phyloP scores from a whole-genome alignment of 257 asterid genomes.

The Sherardia arvensis region DNA sequence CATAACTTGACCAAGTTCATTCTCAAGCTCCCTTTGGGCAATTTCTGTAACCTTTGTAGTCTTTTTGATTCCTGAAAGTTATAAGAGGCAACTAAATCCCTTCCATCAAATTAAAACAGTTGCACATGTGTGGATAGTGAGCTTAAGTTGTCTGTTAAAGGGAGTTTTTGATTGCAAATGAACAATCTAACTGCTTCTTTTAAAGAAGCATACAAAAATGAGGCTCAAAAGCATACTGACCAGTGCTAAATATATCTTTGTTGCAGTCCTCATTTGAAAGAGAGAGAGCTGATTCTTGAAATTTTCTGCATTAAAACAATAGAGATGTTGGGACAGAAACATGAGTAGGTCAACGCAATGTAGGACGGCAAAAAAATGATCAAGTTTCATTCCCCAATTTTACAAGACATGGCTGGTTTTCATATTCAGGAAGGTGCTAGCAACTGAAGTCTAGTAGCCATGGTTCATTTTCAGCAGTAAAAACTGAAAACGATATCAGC shows the following conservation, averaged over 20 bases:
- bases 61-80: slow-evolving; percentile 24
- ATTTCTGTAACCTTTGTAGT: slow-evolving; percentile 26
- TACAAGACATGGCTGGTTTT: background rate
- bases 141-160: background rate
- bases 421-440: background rate
- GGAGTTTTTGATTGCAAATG: background rate
- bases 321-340: background rate
- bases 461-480: background rate
- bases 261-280: slow-evolving; percentile 19
- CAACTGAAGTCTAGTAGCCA: background rate
- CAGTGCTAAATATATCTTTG: slow-evolving; percentile 24
- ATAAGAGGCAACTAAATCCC: background rate
- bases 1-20: slow-evolving; percentile 35
- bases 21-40: slow-evolving; percentile 25
- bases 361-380: background rate
- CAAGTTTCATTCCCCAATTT: background rate
- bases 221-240: slow-evolving; percentile 23
- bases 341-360: background rate
- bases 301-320: slow-evolving; percentile 40
- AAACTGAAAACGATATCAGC: background rate
- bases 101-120: background rate
- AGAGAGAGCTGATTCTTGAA: slow-evolving; percentile 36
- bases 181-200: background rate
- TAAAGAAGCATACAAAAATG: slow-evolving; percentile 5
- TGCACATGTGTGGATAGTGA: background rate